Evolutionary conservation across 2,329 filamentous ascomycete species (phyloP), one percentile per base, ranked within the genome.

Genomic region (Fusarium heterosporum): DNA sequence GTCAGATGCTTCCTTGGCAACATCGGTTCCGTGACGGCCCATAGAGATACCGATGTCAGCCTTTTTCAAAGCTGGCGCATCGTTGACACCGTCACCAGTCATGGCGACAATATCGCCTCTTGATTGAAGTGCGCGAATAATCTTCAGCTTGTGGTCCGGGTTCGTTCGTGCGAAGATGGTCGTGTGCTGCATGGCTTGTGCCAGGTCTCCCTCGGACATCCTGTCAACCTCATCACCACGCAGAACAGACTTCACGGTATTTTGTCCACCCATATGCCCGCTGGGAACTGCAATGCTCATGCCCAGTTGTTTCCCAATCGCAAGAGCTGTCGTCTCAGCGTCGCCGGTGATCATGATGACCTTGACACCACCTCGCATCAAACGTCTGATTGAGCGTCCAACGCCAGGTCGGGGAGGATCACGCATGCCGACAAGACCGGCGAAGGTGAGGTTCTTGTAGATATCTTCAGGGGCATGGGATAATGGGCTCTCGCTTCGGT

Each of bases 281-380:
- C 79, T 85, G 67, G 82, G 82, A 53, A 79, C 78, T 12, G 84
- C 86, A 56, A 98, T 87, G 3, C 90, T 89, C 93, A 99, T 99
- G 39, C 96, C 96, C n/a, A 99, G 85, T 74, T 97, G 95, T 78
- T 87, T 93, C 29, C 93, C 96, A 75, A 99, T 98, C 1, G 96
- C 96, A 43, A 97, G 84, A 4, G 96, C 96, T 4, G 96, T 99
- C 2, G 93, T 93, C 77, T 98, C 93, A 16, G 96, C 93, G 77
- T 99, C 96, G 59, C 96, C 96, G 11, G 96, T 99, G 70, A 99
- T 98, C 96, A 99, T 99, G 72, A 99, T 96, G 46, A 99, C 93
- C 77, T 93, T 96, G 65, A 99, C 96, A 38, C 95, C 95, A 53
- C 96, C 96, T 47, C 93, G 89, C 90, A 98, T 95, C 55, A 99